Percentiles rank a stretch among this genome's conserved stretches.
phyloP scores from a whole-genome alignment of 2,329 filamentous ascomycete genomes.

The Zymoseptoria tritici region DNA sequence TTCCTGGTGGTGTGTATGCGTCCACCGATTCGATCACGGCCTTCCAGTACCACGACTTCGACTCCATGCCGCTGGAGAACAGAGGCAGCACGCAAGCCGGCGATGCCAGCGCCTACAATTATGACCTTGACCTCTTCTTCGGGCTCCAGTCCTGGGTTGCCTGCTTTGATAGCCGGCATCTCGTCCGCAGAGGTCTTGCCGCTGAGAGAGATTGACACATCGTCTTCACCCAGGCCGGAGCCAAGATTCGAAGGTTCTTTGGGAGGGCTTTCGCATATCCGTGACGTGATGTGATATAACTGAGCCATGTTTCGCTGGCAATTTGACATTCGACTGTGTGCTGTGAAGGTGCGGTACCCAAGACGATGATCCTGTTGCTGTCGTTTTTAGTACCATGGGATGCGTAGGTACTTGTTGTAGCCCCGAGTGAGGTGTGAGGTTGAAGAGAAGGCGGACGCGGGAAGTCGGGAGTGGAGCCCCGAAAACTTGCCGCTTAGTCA shows the following conservation, averaged over 20 bases:
- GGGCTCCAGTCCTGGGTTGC: constrained; percentile 11
- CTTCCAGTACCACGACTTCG: constrained; percentile 32
- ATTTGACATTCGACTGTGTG: constrained; percentile 18
- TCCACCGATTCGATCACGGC: constrained; percentile 30
- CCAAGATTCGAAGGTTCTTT: constrained; percentile 20
- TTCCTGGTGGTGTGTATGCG: constrained; percentile 35
- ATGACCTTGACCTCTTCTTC: constrained; percentile 22
- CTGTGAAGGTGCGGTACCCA: constrained; percentile 1
- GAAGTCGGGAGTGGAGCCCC: background rate
- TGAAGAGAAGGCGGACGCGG: background rate
- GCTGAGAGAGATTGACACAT: constrained; percentile 14
- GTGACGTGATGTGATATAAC: constrained; percentile 14
- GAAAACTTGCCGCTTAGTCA: too few relatives aligned
- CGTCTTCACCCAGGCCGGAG: constrained; percentile 19
- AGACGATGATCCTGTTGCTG: background rate
- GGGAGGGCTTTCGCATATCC: constrained; percentile 15
- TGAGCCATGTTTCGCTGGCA: constrained; percentile 19
- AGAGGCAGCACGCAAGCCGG: constrained; percentile 31
- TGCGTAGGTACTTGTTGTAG: too few relatives aligned
- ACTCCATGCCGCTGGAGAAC: constrained; percentile 30
- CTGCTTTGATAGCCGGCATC: constrained; percentile 10
- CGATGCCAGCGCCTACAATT: constrained; percentile 32
- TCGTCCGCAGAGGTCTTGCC: constrained; percentile 14
- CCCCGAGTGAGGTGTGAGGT: too few relatives aligned
- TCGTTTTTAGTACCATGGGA: background rate